phyloP scores from a whole-genome alignment of 2,329 filamentous ascomycete species.

The Aspergillus niger region DNA sequence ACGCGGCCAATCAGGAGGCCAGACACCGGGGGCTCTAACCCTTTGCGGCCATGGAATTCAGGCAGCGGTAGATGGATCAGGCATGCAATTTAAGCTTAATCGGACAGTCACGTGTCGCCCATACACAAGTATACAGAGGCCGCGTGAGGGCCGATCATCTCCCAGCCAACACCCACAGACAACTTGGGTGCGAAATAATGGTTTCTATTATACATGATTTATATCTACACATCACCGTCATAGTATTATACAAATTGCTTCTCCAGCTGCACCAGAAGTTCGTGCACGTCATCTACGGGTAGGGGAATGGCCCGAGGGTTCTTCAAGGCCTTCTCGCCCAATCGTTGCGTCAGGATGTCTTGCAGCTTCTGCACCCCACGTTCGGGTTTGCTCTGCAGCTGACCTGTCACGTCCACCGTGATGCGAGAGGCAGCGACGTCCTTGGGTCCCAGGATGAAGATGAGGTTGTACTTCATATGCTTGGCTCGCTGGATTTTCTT shows the following conservation, averaged over 20 bases:
- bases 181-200: neutral
- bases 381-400: conserved; percentile 45
- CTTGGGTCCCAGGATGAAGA: conserved; percentile 70
- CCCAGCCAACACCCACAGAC: neutral
- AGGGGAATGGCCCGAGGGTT: conserved; percentile 41
- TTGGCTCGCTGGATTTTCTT: conserved; percentile 75
- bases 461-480: conserved; percentile 69
- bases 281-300: conserved; percentile 40
- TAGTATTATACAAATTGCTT: conserved; percentile 40
- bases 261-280: conserved; percentile 40
- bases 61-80: conserved; percentile 5
- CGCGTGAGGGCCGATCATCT: neutral
- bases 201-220: conserved; percentile 2
- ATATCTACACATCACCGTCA: neutral
- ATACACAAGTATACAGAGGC: neutral
- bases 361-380: conserved; percentile 30
- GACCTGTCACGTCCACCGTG: conserved; percentile 44
- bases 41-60: conserved; percentile 4
- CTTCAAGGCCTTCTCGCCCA: conserved; percentile 32
- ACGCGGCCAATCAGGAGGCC: conserved; percentile 11
- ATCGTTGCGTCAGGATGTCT: conserved; percentile 25
- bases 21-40: neutral
- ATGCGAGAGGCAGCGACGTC: conserved; percentile 64
- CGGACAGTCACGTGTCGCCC: neutral
- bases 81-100: conserved; percentile 12